A percentile compares a stretch with the other conserved stretches of the same genome.
phyloP scores from a whole-genome alignment of 495 filamentous ascomycete species.

The Xylaria palmicola region DNA sequence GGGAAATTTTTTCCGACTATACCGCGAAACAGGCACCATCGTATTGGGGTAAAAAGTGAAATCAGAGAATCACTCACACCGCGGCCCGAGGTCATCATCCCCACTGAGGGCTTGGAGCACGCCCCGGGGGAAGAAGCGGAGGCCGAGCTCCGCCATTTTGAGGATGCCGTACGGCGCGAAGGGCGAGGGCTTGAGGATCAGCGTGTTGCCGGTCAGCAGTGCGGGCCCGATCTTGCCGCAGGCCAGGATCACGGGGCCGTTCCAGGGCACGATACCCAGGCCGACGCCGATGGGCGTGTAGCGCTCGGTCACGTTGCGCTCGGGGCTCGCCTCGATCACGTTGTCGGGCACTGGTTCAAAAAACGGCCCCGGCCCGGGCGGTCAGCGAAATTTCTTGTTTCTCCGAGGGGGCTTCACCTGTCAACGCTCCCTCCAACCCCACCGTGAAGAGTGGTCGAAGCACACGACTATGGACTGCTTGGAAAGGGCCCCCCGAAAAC shows the following conservation, averaged over 20 bases:
- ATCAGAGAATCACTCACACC: no score
- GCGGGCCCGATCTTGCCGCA: conserved; percentile 46
- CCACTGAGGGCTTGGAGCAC: conserved; percentile 1
- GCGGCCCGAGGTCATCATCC: not conserved
- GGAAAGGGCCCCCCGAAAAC: no score
- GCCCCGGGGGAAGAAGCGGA: conserved; percentile 3
- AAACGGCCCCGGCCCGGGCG: no score
- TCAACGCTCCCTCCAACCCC: no score
- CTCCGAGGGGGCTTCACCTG: no score
- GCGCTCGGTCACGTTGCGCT: conserved; percentile 34
- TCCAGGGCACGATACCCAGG: conserved; percentile 52
- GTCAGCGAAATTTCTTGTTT: no score
- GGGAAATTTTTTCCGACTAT: no score
- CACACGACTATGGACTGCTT: no score
- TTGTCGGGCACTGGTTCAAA: conserved; percentile 17
- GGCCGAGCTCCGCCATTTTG: conserved; percentile 5
- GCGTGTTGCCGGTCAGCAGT: conserved; percentile 43
- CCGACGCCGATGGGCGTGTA: conserved; percentile 42
- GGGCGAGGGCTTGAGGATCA: conserved; percentile 4
- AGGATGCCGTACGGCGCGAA: not conserved
- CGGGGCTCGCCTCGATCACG: conserved; percentile 38
- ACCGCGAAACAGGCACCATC: no score
- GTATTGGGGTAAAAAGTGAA: no score
- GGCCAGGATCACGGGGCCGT: conserved; percentile 45
- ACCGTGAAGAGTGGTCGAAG: no score